phyloP scores from a whole-genome alignment of 78 protist species.

The Reticulomyxa filosa region DNA sequence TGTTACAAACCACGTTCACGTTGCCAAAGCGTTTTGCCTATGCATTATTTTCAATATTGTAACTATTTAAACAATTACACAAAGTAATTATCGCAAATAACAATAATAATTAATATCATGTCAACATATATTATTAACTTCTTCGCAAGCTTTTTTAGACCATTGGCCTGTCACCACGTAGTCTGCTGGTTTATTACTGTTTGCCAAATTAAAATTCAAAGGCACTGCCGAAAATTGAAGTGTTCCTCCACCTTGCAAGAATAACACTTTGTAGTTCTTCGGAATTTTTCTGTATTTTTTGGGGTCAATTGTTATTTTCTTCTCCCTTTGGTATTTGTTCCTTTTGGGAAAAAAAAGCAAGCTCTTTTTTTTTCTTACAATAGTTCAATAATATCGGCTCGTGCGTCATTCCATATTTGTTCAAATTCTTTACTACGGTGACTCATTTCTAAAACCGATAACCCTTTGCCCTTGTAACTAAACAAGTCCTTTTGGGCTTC shows the following conservation, averaged over 20 bases:
- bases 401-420: constrained; percentile 31
- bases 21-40: too few species aligned
- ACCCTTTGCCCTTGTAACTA: too few species aligned
- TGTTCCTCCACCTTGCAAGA: constrained; percentile 87
- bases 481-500: constrained; percentile 47
- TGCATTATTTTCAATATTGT: too few species aligned
- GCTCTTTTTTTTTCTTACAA: constrained; percentile 11
- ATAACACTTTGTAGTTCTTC: constrained; percentile 58
- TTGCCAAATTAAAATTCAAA: constrained; percentile 58
- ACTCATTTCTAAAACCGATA: constrained; percentile 21
- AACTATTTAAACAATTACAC: too few species aligned
- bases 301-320: background rate
- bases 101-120: too few species aligned
- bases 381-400: constrained; percentile 22
- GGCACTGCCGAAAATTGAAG: constrained; percentile 71
- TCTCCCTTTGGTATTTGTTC: background rate
- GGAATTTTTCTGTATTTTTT: constrained; percentile 36
- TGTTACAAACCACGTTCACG: constrained; percentile 31
- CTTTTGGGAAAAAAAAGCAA: background rate
- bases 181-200: constrained; percentile 27
- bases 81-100: too few species aligned
- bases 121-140: too few species aligned
- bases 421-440: constrained; percentile 61
- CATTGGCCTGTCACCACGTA: constrained; percentile 79
- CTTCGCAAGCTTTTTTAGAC: too few species aligned